phyloP scores from a whole-genome alignment of 1,139 yeast genomes.

The Wickerhamiella pararugosa region DNA sequence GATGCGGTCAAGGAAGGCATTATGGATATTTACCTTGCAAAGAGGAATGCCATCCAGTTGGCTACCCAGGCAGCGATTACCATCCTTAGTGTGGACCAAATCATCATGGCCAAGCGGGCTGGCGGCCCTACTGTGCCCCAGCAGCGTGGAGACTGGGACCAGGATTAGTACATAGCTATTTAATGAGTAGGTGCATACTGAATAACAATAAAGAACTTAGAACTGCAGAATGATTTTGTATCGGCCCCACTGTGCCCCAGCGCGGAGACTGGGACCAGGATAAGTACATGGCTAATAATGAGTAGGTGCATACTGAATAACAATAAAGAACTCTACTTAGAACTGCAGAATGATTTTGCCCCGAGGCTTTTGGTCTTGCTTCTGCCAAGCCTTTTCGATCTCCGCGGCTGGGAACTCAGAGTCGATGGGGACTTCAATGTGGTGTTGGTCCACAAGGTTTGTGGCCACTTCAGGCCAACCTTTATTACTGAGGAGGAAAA shows the following conservation, averaged over 20 bases:
- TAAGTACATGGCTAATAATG: slow-evolving; percentile 1
- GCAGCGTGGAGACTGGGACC: slow-evolving; percentile 95
- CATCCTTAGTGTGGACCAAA: slow-evolving; percentile 78
- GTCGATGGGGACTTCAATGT: slow-evolving; percentile 37
- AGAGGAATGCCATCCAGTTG: slow-evolving; percentile 74
- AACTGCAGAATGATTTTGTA: slow-evolving; percentile 42
- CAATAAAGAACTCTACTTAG: background rate
- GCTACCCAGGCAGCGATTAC: slow-evolving; percentile 95
- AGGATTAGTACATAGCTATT: slow-evolving; percentile 29
- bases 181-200: too few species aligned
- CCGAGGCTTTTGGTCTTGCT: slow-evolving; percentile 33
- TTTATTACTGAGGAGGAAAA: slow-evolving; percentile 16
- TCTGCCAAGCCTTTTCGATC: slow-evolving; percentile 35
- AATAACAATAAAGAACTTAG: background rate
- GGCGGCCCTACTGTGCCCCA: slow-evolving; percentile 93
- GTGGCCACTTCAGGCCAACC: slow-evolving; percentile 21
- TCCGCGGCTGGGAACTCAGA: slow-evolving; percentile 36
- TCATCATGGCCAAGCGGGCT: slow-evolving; percentile 87
- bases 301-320: too few species aligned
- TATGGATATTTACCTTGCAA: slow-evolving; percentile 65
- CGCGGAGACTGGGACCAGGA: slow-evolving; percentile 97
- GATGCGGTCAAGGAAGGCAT: slow-evolving; percentile 59
- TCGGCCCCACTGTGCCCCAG: slow-evolving; percentile 80
- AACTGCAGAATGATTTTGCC: slow-evolving; percentile 42
- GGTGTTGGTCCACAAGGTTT: slow-evolving; percentile 30